Percentiles rank a stretch among this genome's conserved stretches.
These are phyloP conservation scores for Musa balbisiana DNA, from an alignment of 202 grass and related monocot species.

Conservation along the genomic window DNA sequence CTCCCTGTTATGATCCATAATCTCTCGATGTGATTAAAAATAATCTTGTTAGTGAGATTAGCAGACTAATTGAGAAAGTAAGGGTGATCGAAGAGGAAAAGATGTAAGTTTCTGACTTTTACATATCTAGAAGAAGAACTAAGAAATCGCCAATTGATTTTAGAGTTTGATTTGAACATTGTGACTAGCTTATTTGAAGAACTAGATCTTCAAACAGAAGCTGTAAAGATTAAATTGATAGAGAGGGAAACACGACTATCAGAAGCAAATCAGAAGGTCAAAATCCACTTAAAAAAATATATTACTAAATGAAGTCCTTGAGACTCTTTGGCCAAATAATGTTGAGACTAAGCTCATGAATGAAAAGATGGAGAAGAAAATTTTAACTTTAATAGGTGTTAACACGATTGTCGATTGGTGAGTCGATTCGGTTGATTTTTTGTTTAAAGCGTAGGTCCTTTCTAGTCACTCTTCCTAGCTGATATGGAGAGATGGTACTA, in stretches of 20 bases:
- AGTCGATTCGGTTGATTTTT: too few species aligned
- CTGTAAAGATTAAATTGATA: slow-evolving; percentile 28
- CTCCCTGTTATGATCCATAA: slow-evolving; percentile 50
- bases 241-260: slow-evolving; percentile 44
- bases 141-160: slow-evolving; percentile 42
- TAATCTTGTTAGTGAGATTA: slow-evolving; percentile 37
- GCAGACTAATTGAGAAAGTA: slow-evolving; percentile 31
- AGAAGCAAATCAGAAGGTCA: slow-evolving; percentile 52
- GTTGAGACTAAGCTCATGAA: slow-evolving; percentile 46
- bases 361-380: slow-evolving; percentile 52
- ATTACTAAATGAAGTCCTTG: slow-evolving; percentile 42
- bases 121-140: slow-evolving; percentile 49
- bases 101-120: slow-evolving; percentile 41
- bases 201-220: slow-evolving; percentile 44
- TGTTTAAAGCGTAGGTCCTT: too few species aligned
- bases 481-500: too few species aligned
- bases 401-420: too few species aligned
- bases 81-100: slow-evolving; percentile 54
- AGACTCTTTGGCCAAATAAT: slow-evolving; percentile 44
- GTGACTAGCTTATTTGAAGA: slow-evolving; percentile 41
- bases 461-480: too few species aligned
- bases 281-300: slow-evolving; percentile 39
- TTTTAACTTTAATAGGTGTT: slow-evolving; percentile 2
- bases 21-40: slow-evolving; percentile 52
- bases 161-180: slow-evolving; percentile 64